Evolutionary conservation across 805 yeast species (phyloP).

Genomic region (Starmerella vitae): DNA sequence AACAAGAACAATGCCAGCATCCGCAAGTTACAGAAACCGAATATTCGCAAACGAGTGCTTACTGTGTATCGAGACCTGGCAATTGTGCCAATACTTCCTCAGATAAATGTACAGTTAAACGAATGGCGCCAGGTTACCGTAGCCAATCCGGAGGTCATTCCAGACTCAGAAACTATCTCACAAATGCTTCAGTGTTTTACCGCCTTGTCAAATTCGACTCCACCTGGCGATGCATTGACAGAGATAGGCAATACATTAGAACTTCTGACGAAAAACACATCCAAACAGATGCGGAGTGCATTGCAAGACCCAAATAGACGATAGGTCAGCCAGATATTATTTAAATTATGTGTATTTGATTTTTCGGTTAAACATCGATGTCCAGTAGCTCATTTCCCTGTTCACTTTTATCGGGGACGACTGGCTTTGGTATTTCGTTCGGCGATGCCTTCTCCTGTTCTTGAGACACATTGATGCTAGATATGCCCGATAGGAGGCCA

Average conservation of each 20-base stretch:
- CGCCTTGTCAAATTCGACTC: conserved; percentile 38
- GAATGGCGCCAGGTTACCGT: conserved; percentile 13
- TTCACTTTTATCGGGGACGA: too few relatives aligned
- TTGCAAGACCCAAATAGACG: background rate
- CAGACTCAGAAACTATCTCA: conserved; percentile 20
- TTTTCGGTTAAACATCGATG: too few relatives aligned
- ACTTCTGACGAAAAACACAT: background rate
- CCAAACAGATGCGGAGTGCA: background rate
- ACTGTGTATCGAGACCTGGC: conserved; percentile 28
- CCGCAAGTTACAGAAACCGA: conserved; percentile 12
- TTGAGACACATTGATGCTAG: conserved; percentile 3
- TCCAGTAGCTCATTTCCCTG: too few relatives aligned
- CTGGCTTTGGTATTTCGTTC: too few relatives aligned
- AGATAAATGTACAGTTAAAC: conserved; percentile 17
- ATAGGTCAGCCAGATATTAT: background rate
- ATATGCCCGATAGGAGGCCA: conserved; percentile 3
- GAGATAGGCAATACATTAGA: conserved; percentile 41
- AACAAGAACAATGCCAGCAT: background rate
- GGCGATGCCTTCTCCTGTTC: too few relatives aligned
- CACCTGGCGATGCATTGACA: conserved; percentile 43
- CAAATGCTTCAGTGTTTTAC: conserved; percentile 51
- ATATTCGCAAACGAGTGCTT: conserved; percentile 24
- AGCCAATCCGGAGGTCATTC: background rate
- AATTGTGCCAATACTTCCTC: conserved; percentile 24
- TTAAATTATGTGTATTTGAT: too few relatives aligned